Conservation (phyloP, 2,329 filamentous ascomycete species). For the Penicillium vulpinum region DNA sequence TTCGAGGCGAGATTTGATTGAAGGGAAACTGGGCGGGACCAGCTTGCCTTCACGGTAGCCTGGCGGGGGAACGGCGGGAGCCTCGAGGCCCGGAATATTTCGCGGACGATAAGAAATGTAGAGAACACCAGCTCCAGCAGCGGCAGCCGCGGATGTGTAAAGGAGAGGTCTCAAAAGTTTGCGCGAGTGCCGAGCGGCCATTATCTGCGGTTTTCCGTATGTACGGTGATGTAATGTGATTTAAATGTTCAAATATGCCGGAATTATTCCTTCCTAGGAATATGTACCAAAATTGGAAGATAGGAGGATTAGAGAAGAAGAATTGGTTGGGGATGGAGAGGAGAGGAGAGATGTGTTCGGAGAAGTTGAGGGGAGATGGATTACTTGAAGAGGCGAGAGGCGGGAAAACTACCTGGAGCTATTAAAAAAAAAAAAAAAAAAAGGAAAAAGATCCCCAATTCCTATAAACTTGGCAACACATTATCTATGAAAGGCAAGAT, state of each 20-base stretch:
- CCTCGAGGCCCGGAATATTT: constrained; percentile 64
- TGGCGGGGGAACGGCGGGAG: constrained; percentile 62
- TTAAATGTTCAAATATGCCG: neutral
- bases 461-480: neutral
- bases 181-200: constrained; percentile 45
- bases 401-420: constrained; percentile 1
- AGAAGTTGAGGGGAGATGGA: neutral
- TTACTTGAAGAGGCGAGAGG: neutral
- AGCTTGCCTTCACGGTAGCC: constrained; percentile 62
- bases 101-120: constrained; percentile 64
- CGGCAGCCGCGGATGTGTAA: constrained; percentile 58
- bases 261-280: neutral
- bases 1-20: constrained; percentile 51
- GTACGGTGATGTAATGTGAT: neutral
- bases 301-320: neutral
- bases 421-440: too few species aligned
- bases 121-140: constrained; percentile 56
- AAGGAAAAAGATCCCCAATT: too few species aligned
- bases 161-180: constrained; percentile 59
- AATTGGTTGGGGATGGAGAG: neutral
- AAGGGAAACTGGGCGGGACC: constrained; percentile 53
- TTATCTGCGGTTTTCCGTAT: constrained; percentile 22
- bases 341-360: neutral
- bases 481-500: constrained; percentile 12
- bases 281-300: neutral